Evolutionary conservation across 2,329 filamentous ascomycete species (phyloP).

Genomic region (Cladosporium austrohemisphaericum): DNA sequence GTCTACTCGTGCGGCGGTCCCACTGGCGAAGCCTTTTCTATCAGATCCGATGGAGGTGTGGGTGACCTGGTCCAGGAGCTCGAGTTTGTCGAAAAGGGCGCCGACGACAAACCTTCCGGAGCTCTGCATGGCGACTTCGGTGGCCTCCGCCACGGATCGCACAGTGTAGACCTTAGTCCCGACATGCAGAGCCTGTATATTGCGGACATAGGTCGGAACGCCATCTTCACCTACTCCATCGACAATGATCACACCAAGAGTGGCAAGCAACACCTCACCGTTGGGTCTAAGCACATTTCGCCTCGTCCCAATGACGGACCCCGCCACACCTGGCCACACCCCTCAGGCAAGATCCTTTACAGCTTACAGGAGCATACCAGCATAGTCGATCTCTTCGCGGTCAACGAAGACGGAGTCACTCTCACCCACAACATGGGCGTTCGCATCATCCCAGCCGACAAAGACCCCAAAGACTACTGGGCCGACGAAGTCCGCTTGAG

Average conservation of each 20-base stretch:
- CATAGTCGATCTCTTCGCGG: conserved; percentile 33
- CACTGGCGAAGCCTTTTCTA: conserved; percentile 32
- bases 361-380: conserved; percentile 36
- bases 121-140: conserved; percentile 35
- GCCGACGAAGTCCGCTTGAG: conserved; percentile 35
- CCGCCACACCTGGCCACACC: conserved; percentile 35
- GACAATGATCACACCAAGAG: conserved; percentile 19
- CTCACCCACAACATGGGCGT: conserved; percentile 29
- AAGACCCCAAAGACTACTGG: conserved; percentile 34
- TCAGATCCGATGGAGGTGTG: conserved; percentile 29
- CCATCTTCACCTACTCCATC: conserved; percentile 34
- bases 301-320: conserved; percentile 33
- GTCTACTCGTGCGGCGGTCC: conserved; percentile 34
- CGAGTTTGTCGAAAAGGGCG: conserved; percentile 30
- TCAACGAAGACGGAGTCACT: conserved; percentile 27
- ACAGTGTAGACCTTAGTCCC: conserved; percentile 30
- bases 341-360: conserved; percentile 33
- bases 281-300: conserved; percentile 29
- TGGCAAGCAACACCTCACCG: conserved; percentile 23
- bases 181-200: conserved; percentile 31
- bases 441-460: conserved; percentile 30
- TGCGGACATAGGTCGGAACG: conserved; percentile 35
- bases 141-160: conserved; percentile 33
- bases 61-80: conserved; percentile 32
- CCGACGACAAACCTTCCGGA: conserved; percentile 25